phyloP scores from a whole-genome alignment of 192 early-diverging fungal species.

The Phycomyces blakesleeanus region DNA sequence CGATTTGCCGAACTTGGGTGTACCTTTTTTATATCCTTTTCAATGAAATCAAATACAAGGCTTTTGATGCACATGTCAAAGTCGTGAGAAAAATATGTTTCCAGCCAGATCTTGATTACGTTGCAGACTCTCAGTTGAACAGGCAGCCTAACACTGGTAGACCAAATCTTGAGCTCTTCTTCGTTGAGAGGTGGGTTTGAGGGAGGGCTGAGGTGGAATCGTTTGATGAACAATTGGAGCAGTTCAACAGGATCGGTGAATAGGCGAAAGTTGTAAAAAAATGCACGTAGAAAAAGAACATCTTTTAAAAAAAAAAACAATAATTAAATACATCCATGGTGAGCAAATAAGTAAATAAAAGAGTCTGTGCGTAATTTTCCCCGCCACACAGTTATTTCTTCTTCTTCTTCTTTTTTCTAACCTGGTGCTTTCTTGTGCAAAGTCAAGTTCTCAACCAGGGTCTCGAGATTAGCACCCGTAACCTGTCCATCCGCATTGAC shows the following conservation, averaged over 20 bases:
- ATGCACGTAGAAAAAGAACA: constrained; percentile 48
- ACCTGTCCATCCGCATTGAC: constrained; percentile 62
- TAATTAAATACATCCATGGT: not conserved
- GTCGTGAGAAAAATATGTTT: constrained; percentile 53
- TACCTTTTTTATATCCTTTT: constrained; percentile 62
- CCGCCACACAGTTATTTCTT: too few species aligned
- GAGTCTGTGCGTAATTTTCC: too few species aligned
- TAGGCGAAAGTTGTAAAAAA: constrained; percentile 75
- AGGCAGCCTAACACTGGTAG: constrained; percentile 53
- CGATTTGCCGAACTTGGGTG: constrained; percentile 64
- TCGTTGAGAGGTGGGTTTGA: constrained; percentile 37
- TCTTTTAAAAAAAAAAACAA: constrained; percentile 12
- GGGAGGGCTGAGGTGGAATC: constrained; percentile 54
- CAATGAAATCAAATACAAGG: constrained; percentile 62
- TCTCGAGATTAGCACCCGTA: constrained; percentile 66
- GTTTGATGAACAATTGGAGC: constrained; percentile 50
- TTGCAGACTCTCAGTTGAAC: constrained; percentile 68
- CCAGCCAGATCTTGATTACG: constrained; percentile 75
- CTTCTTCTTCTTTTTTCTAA: too few species aligned
- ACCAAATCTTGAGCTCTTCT: constrained; percentile 54
- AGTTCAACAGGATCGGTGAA: constrained; percentile 65
- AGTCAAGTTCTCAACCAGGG: constrained; percentile 70
- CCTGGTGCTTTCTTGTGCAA: constrained; percentile 53
- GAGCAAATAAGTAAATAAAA: too few species aligned
- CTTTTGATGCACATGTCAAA: constrained; percentile 65